A percentile compares a stretch with the other conserved stretches of the same genome.
Conservation (phyloP, 2,329 filamentous ascomycete species). For the Cladosporium cucumerinum region DNA sequence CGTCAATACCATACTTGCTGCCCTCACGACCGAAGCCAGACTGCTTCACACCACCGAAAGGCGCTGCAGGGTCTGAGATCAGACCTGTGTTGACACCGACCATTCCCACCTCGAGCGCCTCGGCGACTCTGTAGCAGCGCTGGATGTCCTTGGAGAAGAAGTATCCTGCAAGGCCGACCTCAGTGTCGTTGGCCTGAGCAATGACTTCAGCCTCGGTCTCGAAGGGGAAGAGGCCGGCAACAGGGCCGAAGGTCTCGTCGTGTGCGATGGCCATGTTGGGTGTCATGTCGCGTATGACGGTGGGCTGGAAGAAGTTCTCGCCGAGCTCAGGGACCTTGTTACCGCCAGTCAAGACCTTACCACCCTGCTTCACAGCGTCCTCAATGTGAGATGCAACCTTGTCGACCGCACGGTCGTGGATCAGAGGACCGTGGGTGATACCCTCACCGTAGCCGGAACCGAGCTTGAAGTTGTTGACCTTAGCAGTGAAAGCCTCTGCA, state of each 20-base stretch:
- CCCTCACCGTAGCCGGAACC: slow-evolving; percentile 69
- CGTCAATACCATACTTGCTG: slow-evolving; percentile 49
- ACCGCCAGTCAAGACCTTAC: slow-evolving; percentile 70
- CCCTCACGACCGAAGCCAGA: slow-evolving; percentile 53
- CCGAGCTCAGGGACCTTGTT: slow-evolving; percentile 71
- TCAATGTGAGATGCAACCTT: slow-evolving; percentile 79
- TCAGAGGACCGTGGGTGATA: slow-evolving; percentile 76
- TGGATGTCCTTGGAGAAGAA: slow-evolving; percentile 71
- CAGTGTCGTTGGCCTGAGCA: slow-evolving; percentile 71
- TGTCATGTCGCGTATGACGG: slow-evolving; percentile 83
- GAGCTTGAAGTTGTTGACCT: slow-evolving; percentile 71
- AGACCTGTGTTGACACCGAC: slow-evolving; percentile 52
- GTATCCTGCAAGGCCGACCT: slow-evolving; percentile 90
- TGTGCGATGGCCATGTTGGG: slow-evolving; percentile 76
- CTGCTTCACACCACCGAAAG: slow-evolving; percentile 49
- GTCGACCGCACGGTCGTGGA: slow-evolving; percentile 75
- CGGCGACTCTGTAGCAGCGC: slow-evolving; percentile 58
- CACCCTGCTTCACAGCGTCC: slow-evolving; percentile 76
- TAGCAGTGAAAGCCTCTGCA: slow-evolving; percentile 63
- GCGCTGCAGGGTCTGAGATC: slow-evolving; percentile 47
- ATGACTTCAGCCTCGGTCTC: slow-evolving; percentile 86
- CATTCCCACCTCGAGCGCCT: slow-evolving; percentile 79
- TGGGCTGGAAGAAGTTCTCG: slow-evolving; percentile 83
- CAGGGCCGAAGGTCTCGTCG: slow-evolving; percentile 95
- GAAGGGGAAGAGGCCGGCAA: slow-evolving; percentile 86